Base-by-base conservation (phyloP, 2,329 filamentous ascomycete genomes). In the Cladobotryum protrusum region DNA sequence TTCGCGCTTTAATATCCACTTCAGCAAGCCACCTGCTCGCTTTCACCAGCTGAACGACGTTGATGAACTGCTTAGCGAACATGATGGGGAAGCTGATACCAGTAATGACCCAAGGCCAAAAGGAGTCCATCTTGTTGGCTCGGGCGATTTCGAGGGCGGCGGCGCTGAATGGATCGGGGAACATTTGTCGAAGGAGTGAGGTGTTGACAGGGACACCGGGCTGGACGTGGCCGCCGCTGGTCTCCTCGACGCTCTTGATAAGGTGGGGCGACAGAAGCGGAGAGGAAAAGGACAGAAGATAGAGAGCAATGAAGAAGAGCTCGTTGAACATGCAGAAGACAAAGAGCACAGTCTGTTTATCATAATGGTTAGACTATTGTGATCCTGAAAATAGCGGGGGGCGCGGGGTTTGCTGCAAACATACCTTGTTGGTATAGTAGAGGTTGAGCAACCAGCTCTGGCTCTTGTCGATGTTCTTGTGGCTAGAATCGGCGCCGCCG, bases 341-440 rank as follows among this genome's bases (percentile, higher is more conserved):
- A 73, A 99, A 99, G 39, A 99, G 79, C 42, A 99, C 91, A 48
- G 77, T 86, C 92, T 96, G 43, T 11, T 32, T 59, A 4, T 5
- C 40, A 55, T 49, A 12, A n/a, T 43, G 7, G 36, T 32, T 36
- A 52, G 8, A 43, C 12, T 13, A n/a, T 32, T 12, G 18, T 20
- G 45, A 17, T 54, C 17, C 52, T 42, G 19, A 54, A 37, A 37
- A 37, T n/a, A 37, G 17, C 4, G 14, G 17, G 36, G 36, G 36
- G 36, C 14, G 11, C 2, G 35, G 24, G 37, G 12, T 36, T 13
- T 17, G 61, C 24, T 29, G 56, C 49, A 48, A 47, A 13, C 47
- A 51, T 72, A 96, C 92, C 80, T 89, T 95, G 76, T 95, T 97
- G 56, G 89, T 92, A 72, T 99, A 99, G 77, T 99, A 99, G 51